Conservation (phyloP, 2,329 filamentous ascomycete genomes). For the Tolypocladium sp. region DNA sequence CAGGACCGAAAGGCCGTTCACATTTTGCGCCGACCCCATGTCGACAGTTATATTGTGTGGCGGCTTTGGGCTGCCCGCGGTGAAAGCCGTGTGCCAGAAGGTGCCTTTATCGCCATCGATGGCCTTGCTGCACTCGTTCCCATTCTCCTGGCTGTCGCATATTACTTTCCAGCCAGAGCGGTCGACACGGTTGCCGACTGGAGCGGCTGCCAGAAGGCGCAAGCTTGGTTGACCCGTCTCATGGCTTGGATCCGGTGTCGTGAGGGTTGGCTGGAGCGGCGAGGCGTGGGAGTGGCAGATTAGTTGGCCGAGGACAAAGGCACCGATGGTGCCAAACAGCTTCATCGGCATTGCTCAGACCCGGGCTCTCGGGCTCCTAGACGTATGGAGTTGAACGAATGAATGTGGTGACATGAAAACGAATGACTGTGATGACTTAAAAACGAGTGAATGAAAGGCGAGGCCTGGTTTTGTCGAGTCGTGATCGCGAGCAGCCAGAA, state of each 20-base stretch:
- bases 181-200: slow-evolving; percentile 2
- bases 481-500: too few species aligned
- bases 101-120: slow-evolving; percentile 17
- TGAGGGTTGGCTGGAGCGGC: not conserved
- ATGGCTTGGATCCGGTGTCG: not conserved
- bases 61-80: slow-evolving; percentile 1
- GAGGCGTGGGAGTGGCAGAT: not conserved
- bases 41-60: slow-evolving; percentile 22
- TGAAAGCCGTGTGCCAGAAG: slow-evolving; percentile 16
- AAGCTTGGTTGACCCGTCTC: not conserved
- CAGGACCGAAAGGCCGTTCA: slow-evolving; percentile 19
- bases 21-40: slow-evolving; percentile 12
- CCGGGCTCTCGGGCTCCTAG: not conserved
- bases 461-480: not conserved
- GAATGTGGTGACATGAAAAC: not conserved
- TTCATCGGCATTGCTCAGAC: not conserved
- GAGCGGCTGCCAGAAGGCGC: not conserved
- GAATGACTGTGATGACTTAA: not conserved
- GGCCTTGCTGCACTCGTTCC: slow-evolving; percentile 17
- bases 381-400: not conserved
- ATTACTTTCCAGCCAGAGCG: slow-evolving; percentile 14
- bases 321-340: not conserved
- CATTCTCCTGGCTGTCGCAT: slow-evolving; percentile 16
- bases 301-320: not conserved
- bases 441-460: not conserved